phyloP scores from a whole-genome alignment of 2,329 filamentous ascomycete species.

The Fusarium heterosporum region DNA sequence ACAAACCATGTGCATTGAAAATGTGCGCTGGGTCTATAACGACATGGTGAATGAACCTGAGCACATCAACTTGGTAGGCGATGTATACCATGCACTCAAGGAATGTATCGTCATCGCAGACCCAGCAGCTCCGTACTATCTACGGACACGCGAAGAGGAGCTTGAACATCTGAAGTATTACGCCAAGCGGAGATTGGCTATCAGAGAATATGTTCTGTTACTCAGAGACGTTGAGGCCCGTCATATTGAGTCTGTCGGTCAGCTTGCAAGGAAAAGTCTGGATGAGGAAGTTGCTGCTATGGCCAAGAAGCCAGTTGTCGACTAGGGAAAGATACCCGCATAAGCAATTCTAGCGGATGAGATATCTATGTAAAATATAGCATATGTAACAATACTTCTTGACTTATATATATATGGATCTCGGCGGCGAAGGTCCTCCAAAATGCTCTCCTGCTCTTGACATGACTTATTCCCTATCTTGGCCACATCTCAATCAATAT shows the following conservation, averaged over 20 bases:
- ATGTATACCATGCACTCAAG: slow-evolving; percentile 62
- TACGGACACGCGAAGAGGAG: not conserved
- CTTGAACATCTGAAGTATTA: slow-evolving; percentile 14
- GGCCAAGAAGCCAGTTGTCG: not conserved
- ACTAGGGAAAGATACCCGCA: not conserved
- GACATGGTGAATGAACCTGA: slow-evolving; percentile 70
- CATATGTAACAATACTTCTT: slow-evolving; percentile 27
- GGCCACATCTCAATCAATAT: not conserved
- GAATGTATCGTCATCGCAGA: slow-evolving; percentile 68
- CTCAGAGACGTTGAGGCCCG: slow-evolving; percentile 49
- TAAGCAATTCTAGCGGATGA: not conserved
- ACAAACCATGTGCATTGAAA: slow-evolving; percentile 58
- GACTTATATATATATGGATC: not conserved
- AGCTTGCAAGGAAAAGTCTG: slow-evolving; percentile 23
- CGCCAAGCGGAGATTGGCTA: slow-evolving; percentile 40
- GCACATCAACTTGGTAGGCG: slow-evolving; percentile 57
- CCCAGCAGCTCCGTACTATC: slow-evolving; percentile 53
- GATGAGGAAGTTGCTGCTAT: not conserved
- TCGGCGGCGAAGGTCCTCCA: not conserved
- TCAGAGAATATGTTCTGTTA: slow-evolving; percentile 51
- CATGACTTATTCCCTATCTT: not conserved
- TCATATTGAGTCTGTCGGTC: slow-evolving; percentile 21
- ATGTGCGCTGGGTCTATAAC: slow-evolving; percentile 64
- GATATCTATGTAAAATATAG: slow-evolving; percentile 21
- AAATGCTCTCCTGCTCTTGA: not conserved